Evolutionary conservation across 805 yeast genomes (phyloP).

Genomic region (Starmerella khaoyaiensis): DNA sequence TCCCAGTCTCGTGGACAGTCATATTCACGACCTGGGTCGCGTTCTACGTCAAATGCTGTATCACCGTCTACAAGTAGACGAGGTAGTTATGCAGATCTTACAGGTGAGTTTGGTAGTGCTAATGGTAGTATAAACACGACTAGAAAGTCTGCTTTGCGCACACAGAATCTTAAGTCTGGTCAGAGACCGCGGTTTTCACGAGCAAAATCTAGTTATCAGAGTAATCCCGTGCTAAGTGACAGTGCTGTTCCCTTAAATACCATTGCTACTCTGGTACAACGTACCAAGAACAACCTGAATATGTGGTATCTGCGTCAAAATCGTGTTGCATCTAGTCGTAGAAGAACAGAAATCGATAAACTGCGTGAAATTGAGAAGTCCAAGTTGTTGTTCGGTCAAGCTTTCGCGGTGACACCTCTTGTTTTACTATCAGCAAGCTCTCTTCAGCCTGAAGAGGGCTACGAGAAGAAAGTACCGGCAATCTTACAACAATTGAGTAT

Average conservation of each 20-base stretch:
- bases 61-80: background rate
- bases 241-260: constrained; percentile 11
- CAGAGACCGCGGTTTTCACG: no score
- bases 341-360: constrained; percentile 28
- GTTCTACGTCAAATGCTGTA: no score
- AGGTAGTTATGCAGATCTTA: constrained; percentile 1
- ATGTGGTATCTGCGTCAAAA: constrained; percentile 14
- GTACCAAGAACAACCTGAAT: constrained; percentile 17
- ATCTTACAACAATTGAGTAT: constrained; percentile 61
- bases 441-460: constrained; percentile 54
- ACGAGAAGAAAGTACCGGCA: constrained; percentile 61
- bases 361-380: constrained; percentile 19
- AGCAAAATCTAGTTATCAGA: no score
- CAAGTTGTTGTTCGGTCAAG: constrained; percentile 32
- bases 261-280: constrained; percentile 16
- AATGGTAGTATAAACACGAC: no score
- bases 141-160: no score
- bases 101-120: background rate
- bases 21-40: no score
- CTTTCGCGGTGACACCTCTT: constrained; percentile 59
- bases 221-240: no score
- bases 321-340: constrained; percentile 3
- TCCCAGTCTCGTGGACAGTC: no score
- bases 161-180: no score
- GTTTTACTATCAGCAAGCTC: constrained; percentile 54